Evolutionary conservation across 805 yeast species (phyloP).

Genomic region (Ogataea populi-albae): DNA sequence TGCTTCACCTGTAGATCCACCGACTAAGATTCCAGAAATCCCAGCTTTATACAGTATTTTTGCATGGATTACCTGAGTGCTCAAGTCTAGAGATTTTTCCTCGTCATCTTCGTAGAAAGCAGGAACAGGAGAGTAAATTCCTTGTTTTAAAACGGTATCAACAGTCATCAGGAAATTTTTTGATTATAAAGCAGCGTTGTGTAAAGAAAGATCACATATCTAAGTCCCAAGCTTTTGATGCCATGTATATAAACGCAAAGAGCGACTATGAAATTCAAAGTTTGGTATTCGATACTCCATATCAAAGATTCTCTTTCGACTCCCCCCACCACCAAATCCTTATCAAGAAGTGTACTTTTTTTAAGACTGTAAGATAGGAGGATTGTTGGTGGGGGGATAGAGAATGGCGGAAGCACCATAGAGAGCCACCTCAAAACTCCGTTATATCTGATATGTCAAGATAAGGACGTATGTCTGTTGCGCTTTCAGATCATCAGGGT

Average conservation of each 20-base stretch:
- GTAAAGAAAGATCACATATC: background rate
- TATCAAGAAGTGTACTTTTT: too few species aligned
- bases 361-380: background rate
- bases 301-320: too few species aligned
- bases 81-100: constrained; percentile 35
- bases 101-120: constrained; percentile 44
- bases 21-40: constrained; percentile 44
- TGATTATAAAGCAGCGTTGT: background rate
- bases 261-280: too few species aligned
- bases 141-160: constrained; percentile 16
- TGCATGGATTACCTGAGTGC: constrained; percentile 45
- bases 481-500: too few species aligned
- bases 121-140: constrained; percentile 50
- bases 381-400: background rate
- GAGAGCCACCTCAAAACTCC: too few species aligned
- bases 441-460: too few species aligned
- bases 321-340: constrained; percentile 2
- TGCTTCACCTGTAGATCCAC: constrained; percentile 58
- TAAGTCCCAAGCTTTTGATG: too few species aligned
- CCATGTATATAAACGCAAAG: too few species aligned
- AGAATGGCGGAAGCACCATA: too few species aligned
- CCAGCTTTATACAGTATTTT: constrained; percentile 42
- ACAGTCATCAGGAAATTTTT: constrained; percentile 6
- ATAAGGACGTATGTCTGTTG: too few species aligned
- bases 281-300: too few species aligned